These are phyloP conservation scores for Auriscalpium microsporum DNA, from an alignment of 768 basidiomycete genomes.

Conservation along the genomic window DNA sequence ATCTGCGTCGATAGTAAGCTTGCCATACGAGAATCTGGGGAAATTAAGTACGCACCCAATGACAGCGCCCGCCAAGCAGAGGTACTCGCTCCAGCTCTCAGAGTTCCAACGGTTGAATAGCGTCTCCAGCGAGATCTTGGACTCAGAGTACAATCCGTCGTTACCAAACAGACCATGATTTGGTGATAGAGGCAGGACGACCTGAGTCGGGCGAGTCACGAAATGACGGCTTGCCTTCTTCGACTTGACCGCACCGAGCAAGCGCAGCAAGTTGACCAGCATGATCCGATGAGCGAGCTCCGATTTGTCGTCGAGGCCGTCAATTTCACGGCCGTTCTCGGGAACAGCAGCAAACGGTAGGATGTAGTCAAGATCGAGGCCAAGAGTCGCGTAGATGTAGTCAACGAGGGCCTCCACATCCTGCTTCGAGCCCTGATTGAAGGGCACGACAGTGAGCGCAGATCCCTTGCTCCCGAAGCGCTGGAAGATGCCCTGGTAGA, in stretches of 20 bases:
- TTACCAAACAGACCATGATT: conserved; percentile 98
- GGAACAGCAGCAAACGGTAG: conserved; percentile 98
- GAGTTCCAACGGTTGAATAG: conserved; percentile 97
- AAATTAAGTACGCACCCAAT: conserved; percentile 63
- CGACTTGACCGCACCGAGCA: conserved; percentile 93
- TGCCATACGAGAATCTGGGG: background rate
- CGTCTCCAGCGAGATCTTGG: conserved; percentile 96
- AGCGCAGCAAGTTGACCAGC: conserved; percentile 92
- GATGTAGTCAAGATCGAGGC: conserved; percentile 97
- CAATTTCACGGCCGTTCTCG: conserved; percentile 98
- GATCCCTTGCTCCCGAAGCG: conserved; percentile 90
- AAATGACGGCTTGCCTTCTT: conserved; percentile 97
- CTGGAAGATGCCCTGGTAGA: conserved; percentile 98
- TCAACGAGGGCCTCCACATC: conserved; percentile 97
- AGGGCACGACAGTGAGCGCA: conserved; percentile 95
- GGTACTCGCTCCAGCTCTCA: conserved; percentile 98
- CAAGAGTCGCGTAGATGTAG: conserved; percentile 93
- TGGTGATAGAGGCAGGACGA: conserved; percentile 94
- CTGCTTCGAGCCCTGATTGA: conserved; percentile 98
- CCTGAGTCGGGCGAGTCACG: conserved; percentile 96
- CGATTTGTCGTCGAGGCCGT: conserved; percentile 92
- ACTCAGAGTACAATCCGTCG: conserved; percentile 96
- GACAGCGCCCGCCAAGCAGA: conserved; percentile 95
- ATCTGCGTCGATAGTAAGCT: conserved; percentile 36
- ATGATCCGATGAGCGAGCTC: conserved; percentile 98